Evolutionary conservation across 1,284 basidiomycete species (phyloP).

Genomic region (Thelephora terrestris): DNA sequence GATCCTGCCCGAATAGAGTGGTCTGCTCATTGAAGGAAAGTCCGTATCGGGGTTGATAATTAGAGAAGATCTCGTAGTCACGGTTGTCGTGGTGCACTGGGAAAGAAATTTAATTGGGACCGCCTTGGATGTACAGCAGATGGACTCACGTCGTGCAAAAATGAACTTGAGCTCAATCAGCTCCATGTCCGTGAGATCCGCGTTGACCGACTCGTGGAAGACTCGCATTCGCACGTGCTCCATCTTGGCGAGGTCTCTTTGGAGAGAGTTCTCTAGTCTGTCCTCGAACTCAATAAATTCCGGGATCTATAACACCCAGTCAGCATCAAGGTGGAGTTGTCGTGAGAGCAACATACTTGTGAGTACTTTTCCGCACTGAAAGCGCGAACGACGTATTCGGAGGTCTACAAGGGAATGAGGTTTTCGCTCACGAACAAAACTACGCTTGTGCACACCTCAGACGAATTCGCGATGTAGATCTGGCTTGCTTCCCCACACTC

Average conservation of each 20-base stretch:
- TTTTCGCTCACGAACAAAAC: neutral
- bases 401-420: slow-evolving; percentile 38
- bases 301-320: slow-evolving; percentile 44
- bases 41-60: slow-evolving; percentile 54
- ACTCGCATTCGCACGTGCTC: slow-evolving; percentile 77
- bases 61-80: slow-evolving; percentile 68
- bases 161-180: slow-evolving; percentile 76
- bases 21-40: slow-evolving; percentile 55
- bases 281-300: slow-evolving; percentile 76
- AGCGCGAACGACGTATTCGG: slow-evolving; percentile 68
- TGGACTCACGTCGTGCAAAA: slow-evolving; percentile 59
- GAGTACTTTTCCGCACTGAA: slow-evolving; percentile 72
- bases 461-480: slow-evolving; percentile 67
- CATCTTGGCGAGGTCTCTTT: slow-evolving; percentile 67
- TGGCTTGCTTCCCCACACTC: slow-evolving; percentile 72
- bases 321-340: neutral
- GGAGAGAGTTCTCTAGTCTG: slow-evolving; percentile 67
- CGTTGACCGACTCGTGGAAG: slow-evolving; percentile 57
- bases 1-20: slow-evolving; percentile 46
- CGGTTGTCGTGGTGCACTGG: slow-evolving; percentile 73
- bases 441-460: slow-evolving; percentile 41
- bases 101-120: slow-evolving; percentile 5
- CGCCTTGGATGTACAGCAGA: neutral
- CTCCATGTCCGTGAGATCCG: slow-evolving; percentile 68
- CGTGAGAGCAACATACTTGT: slow-evolving; percentile 33